A percentile compares a stretch with the other conserved stretches of the same genome.
These are phyloP conservation scores for Metschnikowia matae DNA, from an alignment of 805 yeast genomes.

Conservation along the genomic window DNA sequence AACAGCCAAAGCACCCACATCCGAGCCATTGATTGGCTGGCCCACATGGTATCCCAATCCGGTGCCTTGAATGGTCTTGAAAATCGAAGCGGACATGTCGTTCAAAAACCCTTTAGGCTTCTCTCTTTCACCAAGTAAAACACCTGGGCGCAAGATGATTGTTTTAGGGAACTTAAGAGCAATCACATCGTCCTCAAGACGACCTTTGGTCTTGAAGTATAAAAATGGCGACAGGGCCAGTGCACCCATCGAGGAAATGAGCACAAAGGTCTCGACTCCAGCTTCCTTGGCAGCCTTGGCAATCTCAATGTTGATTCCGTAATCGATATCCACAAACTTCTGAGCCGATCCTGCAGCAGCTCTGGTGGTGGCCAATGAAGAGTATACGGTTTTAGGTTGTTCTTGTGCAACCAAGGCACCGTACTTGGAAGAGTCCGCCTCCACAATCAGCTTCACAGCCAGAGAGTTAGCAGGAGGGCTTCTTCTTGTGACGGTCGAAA, in stretches of 20 bases:
- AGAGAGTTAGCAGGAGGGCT: constrained; percentile 27
- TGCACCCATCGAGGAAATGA: constrained; percentile 70
- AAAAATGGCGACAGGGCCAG: constrained; percentile 50
- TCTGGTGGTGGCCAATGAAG: constrained; percentile 18
- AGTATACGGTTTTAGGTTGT: constrained; percentile 14
- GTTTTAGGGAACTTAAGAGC: constrained; percentile 65
- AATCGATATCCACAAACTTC: constrained; percentile 67
- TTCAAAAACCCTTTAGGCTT: constrained; percentile 20
- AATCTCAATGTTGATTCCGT: constrained; percentile 61
- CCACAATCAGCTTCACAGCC: constrained; percentile 39
- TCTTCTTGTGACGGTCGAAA: constrained; percentile 53
- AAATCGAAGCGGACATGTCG: constrained; percentile 27
- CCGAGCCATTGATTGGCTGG: constrained; percentile 56
- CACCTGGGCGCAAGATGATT: constrained; percentile 76
- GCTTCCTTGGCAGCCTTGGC: constrained; percentile 71
- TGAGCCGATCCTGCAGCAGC: constrained; percentile 58
- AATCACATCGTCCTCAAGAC: constrained; percentile 63
- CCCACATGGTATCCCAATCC: constrained; percentile 11
- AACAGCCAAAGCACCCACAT: constrained; percentile 58
- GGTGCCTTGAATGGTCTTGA: constrained; percentile 20
- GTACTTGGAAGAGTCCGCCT: constrained; percentile 52
- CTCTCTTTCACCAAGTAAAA: constrained; percentile 60
- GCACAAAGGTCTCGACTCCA: constrained; percentile 63
- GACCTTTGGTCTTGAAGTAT: constrained; percentile 69
- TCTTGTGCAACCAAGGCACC: constrained; percentile 13